These are phyloP conservation scores for Alternaria hordeiaustralica DNA, from an alignment of 2,329 filamentous ascomycete species.

Conservation along the genomic window DNA sequence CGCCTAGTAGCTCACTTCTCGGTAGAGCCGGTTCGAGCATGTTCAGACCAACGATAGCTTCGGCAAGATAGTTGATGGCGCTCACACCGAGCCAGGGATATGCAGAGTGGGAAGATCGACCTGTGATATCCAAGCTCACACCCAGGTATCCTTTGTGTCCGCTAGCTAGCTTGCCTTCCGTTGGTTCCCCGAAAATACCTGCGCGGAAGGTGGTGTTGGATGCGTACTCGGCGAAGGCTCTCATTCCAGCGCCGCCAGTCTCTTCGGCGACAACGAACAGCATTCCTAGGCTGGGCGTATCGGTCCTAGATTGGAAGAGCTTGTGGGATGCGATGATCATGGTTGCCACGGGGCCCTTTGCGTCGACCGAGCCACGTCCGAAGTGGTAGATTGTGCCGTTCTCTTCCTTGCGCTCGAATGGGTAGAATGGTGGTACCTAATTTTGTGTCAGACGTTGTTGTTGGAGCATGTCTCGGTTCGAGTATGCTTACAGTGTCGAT, in stretches of 20 bases:
- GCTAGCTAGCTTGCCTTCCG: slow-evolving; percentile 80
- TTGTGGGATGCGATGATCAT: slow-evolving; percentile 71
- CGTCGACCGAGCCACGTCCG: slow-evolving; percentile 75
- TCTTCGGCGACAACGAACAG: slow-evolving; percentile 82
- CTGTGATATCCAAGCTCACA: slow-evolving; percentile 70
- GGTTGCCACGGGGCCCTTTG: slow-evolving; percentile 65
- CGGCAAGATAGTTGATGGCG: slow-evolving; percentile 79
- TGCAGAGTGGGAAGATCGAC: slow-evolving; percentile 82
- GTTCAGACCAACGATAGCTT: slow-evolving; percentile 70
- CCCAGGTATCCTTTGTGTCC: slow-evolving; percentile 86
- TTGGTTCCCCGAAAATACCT: slow-evolving; percentile 91
- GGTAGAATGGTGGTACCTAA: slow-evolving; percentile 66
- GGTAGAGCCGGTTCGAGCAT: slow-evolving; percentile 55
- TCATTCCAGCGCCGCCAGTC: slow-evolving; percentile 80
- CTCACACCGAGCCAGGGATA: slow-evolving; percentile 88
- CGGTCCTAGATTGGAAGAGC: slow-evolving; percentile 53
- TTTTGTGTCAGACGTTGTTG: neutral
- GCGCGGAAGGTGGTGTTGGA: slow-evolving; percentile 62
- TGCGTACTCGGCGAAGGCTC: slow-evolving; percentile 41
- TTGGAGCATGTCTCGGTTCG: neutral
- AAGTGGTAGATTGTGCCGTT: slow-evolving; percentile 56
- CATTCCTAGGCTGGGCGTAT: slow-evolving; percentile 48
- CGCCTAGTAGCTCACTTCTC: slow-evolving; percentile 24
- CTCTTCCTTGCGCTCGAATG: slow-evolving; percentile 62
- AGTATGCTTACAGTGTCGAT: slow-evolving; percentile 67